Evolutionary conservation across 257 asterid species (phyloP).

Genomic region (Ligustrum vulgare): DNA sequence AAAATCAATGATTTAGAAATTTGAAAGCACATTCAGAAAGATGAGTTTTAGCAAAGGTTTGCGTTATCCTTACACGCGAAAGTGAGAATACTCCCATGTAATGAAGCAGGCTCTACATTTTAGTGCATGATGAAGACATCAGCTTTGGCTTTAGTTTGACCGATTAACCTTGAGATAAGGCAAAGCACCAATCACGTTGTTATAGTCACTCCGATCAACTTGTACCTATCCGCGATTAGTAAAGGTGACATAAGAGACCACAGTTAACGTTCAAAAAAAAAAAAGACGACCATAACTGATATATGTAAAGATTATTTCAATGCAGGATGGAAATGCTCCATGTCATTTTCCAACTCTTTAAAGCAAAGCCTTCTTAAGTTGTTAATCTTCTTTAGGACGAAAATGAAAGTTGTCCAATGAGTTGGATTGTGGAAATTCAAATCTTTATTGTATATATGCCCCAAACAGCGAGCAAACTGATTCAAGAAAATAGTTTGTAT

Average conservation of each 20-base stretch:
- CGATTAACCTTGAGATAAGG: conserved; percentile 93
- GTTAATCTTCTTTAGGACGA: background rate
- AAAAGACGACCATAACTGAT: background rate
- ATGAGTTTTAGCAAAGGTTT: background rate
- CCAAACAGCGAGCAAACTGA: background rate
- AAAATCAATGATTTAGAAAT: background rate
- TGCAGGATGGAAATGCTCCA: background rate
- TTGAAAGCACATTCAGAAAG: background rate
- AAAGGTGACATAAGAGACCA: conserved; percentile 6
- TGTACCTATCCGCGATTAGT: conserved; percentile 52
- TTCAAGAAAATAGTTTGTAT: background rate
- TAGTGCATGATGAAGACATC: conserved; percentile 15
- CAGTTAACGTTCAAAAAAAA: background rate
- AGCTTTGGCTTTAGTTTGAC: conserved; percentile 48
- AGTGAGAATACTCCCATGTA: conserved; percentile 5
- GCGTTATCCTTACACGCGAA: conserved; percentile 17
- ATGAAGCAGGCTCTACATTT: conserved; percentile 26
- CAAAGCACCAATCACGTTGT: conserved; percentile 91
- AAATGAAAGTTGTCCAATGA: background rate
- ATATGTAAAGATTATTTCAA: background rate
- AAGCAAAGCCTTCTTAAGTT: background rate
- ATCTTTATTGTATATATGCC: background rate
- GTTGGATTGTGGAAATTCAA: background rate
- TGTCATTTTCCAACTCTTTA: background rate
- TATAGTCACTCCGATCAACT: conserved; percentile 88